Percentiles rank a stretch among this genome's conserved stretches.
Evolutionary conservation across 2,329 filamentous ascomycete genomes (phyloP).

Genomic region (Bretziella fagacearum): DNA sequence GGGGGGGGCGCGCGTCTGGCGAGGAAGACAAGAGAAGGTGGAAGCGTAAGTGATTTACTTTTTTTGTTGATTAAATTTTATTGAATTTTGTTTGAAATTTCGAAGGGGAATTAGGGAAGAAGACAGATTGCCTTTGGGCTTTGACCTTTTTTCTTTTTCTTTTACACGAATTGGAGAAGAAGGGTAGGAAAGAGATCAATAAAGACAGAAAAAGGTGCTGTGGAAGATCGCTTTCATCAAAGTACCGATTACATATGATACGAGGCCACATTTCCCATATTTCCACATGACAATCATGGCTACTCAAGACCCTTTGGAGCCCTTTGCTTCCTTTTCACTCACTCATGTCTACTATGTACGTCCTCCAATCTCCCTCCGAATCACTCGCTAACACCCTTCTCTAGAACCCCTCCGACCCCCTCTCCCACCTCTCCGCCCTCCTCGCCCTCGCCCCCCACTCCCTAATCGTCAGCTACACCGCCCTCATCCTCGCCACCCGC

Average conservation of each 20-base stretch:
- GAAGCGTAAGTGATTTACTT: too few relatives aligned
- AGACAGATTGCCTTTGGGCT: background rate
- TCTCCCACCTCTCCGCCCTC: constrained; percentile 83
- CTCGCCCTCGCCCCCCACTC: constrained; percentile 87
- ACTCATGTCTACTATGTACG: constrained; percentile 92
- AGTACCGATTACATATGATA: too few relatives aligned
- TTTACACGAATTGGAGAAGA: background rate
- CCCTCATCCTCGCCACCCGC: constrained; percentile 77
- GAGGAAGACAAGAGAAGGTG: too few relatives aligned
- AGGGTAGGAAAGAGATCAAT: background rate
- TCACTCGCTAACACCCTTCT: background rate
- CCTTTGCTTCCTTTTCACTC: constrained; percentile 76
- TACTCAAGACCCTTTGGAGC: constrained; percentile 18
- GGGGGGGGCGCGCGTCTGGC: too few relatives aligned
- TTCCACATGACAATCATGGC: too few relatives aligned
- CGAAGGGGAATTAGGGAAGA: background rate
- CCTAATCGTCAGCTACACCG: constrained; percentile 76
- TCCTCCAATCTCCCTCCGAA: constrained; percentile 13
- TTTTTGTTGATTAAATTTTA: too few relatives aligned
- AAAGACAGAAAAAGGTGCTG: too few relatives aligned
- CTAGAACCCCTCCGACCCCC: constrained; percentile 66
- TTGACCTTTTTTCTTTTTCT: background rate
- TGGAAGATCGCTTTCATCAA: too few relatives aligned
- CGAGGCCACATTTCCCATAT: too few relatives aligned
- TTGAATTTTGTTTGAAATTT: background rate